phyloP scores from a whole-genome alignment of 106 monocot genomes.

The Dioscorea zingiberensis region DNA sequence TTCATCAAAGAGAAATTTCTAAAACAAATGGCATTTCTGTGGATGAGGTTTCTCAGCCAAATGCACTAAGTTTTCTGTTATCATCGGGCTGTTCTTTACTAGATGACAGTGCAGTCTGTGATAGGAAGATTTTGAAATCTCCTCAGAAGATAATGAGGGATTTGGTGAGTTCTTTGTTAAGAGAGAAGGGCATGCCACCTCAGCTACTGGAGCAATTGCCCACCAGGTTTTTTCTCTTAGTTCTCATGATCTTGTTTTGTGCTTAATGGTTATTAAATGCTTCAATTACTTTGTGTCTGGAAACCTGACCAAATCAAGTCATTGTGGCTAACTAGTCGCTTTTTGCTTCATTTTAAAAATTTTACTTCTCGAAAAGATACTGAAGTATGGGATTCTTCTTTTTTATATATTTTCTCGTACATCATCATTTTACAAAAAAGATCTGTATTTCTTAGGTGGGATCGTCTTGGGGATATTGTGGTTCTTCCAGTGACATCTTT shows the following conservation, averaged over 20 bases:
- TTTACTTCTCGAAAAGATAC: not conserved
- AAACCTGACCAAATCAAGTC: too few species aligned
- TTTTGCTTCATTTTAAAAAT: not conserved
- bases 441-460: slow-evolving; percentile 55
- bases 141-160: slow-evolving; percentile 67
- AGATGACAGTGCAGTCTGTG: slow-evolving; percentile 23
- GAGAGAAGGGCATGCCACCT: slow-evolving; percentile 32
- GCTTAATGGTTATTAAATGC: too few species aligned
- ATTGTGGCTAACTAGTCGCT: not conserved
- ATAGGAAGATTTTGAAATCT: slow-evolving; percentile 37
- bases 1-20: slow-evolving; percentile 7
- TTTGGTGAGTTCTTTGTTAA: slow-evolving; percentile 50
- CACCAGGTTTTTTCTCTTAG: slow-evolving; percentile 39
- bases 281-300: too few species aligned
- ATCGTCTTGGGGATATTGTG: slow-evolving; percentile 83
- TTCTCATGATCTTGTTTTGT: too few species aligned
- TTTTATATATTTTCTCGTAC: not conserved
- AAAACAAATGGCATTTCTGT: slow-evolving; percentile 14
- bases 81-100: slow-evolving; percentile 37
- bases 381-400: not conserved
- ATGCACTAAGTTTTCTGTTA: slow-evolving; percentile 37
- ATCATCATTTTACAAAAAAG: slow-evolving; percentile 1
- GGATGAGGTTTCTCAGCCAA: slow-evolving; percentile 27
- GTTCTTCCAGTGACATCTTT: slow-evolving; percentile 88
- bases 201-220: slow-evolving; percentile 64